phyloP scores from a whole-genome alignment of 257 asterid species.

The Petrea volubilis region DNA sequence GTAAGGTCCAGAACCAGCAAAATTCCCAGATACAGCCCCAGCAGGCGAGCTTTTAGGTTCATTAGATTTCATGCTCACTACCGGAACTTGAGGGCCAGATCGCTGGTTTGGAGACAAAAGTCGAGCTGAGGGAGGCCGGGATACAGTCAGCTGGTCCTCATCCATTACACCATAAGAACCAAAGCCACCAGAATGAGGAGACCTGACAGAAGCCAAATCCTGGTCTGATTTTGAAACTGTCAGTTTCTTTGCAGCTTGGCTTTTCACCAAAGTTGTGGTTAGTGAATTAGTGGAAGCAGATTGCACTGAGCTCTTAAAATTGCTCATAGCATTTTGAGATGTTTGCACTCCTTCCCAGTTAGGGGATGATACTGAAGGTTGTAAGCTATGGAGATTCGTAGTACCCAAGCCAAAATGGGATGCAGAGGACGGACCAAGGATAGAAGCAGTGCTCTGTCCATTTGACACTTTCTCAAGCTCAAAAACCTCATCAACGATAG shows the following conservation, averaged over 20 bases:
- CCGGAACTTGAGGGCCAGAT: constrained; percentile 40
- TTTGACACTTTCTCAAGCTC: constrained; percentile 89
- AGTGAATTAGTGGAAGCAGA: constrained; percentile 66
- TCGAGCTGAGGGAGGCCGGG: constrained; percentile 49
- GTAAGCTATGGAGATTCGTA: constrained; percentile 42
- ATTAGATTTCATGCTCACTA: constrained; percentile 38
- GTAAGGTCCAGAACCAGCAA: constrained; percentile 49
- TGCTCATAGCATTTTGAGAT: constrained; percentile 42
- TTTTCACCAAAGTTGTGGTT: constrained; percentile 49
- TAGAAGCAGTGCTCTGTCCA: constrained; percentile 50
- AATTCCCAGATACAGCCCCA: constrained; percentile 45
- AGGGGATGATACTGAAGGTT: constrained; percentile 63
- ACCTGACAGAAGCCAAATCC: constrained; percentile 69
- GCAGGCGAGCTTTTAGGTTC: constrained; percentile 45
- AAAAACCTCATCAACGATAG: constrained; percentile 92
- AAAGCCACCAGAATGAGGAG: constrained; percentile 63
- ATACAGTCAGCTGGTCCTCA: constrained; percentile 49
- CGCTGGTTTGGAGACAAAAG: constrained; percentile 47
- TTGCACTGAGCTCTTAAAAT: constrained; percentile 54
- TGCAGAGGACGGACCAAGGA: constrained; percentile 50
- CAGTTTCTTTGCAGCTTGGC: constrained; percentile 52
- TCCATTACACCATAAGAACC: constrained; percentile 56
- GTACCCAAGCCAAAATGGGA: constrained; percentile 60
- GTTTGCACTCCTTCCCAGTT: constrained; percentile 63
- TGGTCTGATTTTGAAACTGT: constrained; percentile 84